phyloP scores from a whole-genome alignment of 2,329 filamentous ascomycete species.

The Colletotrichum kahawae region DNA sequence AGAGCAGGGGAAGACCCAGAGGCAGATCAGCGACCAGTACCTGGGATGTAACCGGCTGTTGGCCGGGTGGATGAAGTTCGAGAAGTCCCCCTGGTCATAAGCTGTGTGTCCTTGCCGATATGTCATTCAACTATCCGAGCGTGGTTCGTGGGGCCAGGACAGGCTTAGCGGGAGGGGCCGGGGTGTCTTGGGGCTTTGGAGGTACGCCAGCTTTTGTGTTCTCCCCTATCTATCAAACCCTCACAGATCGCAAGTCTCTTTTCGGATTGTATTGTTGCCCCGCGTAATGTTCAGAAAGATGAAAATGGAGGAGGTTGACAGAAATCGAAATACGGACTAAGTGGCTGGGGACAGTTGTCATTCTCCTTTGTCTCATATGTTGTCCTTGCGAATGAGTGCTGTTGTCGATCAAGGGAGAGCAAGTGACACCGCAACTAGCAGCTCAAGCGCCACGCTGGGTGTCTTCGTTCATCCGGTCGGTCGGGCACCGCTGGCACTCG shows the following conservation, averaged over 20 bases:
- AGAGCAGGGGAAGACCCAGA: neutral
- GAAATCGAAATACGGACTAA: neutral
- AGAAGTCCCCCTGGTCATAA: neutral
- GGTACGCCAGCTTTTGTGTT: neutral
- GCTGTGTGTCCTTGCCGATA: neutral
- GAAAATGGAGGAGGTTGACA: neutral
- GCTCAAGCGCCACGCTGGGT: neutral
- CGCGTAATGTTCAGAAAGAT: neutral
- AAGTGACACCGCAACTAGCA: neutral
- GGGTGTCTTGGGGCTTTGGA: neutral
- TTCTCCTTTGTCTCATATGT: neutral
- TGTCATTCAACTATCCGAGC: constrained; percentile 8
- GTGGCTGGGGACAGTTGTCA: neutral
- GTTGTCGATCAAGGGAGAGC: neutral
- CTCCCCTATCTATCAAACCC: neutral
- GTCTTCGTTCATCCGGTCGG: neutral
- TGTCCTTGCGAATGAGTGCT: neutral
- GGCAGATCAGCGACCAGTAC: neutral
- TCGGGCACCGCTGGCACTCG: neutral
- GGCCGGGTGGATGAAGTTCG: neutral
- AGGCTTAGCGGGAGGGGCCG: neutral
- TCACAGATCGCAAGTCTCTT: neutral
- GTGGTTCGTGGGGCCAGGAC: neutral
- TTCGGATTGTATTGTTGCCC: neutral
- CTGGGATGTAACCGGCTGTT: neutral